Evolutionary conservation across 2,329 filamentous ascomycete genomes (phyloP), one percentile per base, ranked within the genome.

Genomic region (Madurella mycetomatis): DNA sequence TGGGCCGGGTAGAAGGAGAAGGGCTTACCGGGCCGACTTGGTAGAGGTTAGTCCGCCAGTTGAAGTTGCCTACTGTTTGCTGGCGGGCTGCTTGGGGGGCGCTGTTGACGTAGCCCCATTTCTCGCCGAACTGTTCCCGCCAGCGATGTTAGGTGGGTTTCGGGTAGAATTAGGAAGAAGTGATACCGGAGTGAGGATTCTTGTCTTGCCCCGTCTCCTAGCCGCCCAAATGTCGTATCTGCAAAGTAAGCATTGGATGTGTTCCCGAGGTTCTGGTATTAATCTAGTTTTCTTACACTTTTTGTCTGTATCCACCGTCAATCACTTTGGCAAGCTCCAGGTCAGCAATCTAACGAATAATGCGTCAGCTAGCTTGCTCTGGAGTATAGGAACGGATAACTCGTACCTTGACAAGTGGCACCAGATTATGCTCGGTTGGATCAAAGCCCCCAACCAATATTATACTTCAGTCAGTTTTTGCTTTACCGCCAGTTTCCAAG

Each of bases 11-110:
- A 15, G n/a, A 11, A 13, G 12, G 19, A 16, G 13, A 25, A 17
- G 19, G 41, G 19, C 37, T 16, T 45, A 12, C 41, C 17, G 54
- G 39, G n/a, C 45, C 53, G 42, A 58, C 34, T 45, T 58, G 53
- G 43, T 58, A 53, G 8, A 58, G 53, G 32, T 55, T 55, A 0
- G 53, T 55, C 49, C 56, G 56, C 56, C 56, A 58, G 40, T 46
- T 56, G 50, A 42, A 58, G 32, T 58, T 56, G 5, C 53, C 56
- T 11, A 53, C 56, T 4, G 43, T 51, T 12, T 34, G n/a, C 49
- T 16, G 15, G 19, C 25, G 12, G 25, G 40, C 30, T 15, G 34
- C 13, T 17, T 17, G 15, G 39, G 56, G 56, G 46, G 41, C 40
- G 13, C 18, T 42, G 32, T 53, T 47, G 19, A 58, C 4, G 37